Conservation (phyloP, 805 yeast species). For the Middelhovenomyces tepae region DNA sequence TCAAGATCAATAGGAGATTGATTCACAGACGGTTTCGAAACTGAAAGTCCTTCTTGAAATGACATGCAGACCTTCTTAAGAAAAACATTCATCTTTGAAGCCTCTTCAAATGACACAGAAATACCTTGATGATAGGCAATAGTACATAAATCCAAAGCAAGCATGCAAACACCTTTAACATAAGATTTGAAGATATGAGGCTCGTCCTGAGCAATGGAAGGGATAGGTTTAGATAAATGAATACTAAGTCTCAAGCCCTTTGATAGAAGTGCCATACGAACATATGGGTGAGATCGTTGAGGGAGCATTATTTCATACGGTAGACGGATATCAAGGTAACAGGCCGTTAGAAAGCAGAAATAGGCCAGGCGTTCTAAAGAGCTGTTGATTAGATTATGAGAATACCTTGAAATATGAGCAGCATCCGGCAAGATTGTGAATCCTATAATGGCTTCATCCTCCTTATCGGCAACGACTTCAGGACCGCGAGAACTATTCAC, state of each 20-base stretch:
- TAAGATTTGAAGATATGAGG: constrained; percentile 24
- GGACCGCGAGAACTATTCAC: neutral
- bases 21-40: constrained; percentile 11
- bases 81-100: no score
- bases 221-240: constrained; percentile 16
- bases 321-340: constrained; percentile 24
- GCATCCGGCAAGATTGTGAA: constrained; percentile 26
- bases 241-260: constrained; percentile 7
- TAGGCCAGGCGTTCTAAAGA: constrained; percentile 27
- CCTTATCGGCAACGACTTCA: constrained; percentile 3
- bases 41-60: no score
- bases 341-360: constrained; percentile 23
- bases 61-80: no score
- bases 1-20: no score
- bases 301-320: constrained; percentile 26
- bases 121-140: constrained; percentile 23
- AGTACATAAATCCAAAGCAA: constrained; percentile 21
- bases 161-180: constrained; percentile 27
- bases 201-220: constrained; percentile 20
- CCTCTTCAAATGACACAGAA: no score
- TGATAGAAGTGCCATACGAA: constrained; percentile 17
- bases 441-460: constrained; percentile 25
- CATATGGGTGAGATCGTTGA: constrained; percentile 17
- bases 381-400: constrained; percentile 22
- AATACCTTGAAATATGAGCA: constrained; percentile 21